Evolutionary conservation across 306 rosid species (phyloP).

Genomic region (Luffa aegyptiaca): DNA sequence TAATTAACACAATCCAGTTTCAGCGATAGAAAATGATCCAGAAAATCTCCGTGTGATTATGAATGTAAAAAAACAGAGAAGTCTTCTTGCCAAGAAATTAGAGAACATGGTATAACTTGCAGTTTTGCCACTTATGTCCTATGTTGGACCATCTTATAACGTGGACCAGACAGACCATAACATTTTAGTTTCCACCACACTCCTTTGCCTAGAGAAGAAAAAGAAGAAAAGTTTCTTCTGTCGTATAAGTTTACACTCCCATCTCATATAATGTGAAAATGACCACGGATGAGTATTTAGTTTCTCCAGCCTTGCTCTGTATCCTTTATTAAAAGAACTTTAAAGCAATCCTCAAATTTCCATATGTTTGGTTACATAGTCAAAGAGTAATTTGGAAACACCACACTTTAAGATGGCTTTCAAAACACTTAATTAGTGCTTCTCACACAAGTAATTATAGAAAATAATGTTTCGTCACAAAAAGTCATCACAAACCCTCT

Average conservation of each 20-base stretch:
- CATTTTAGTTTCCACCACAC: background rate
- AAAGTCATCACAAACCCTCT: background rate
- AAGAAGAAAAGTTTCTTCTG: background rate
- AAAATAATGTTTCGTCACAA: background rate
- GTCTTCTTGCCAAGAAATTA: background rate
- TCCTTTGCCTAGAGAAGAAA: background rate
- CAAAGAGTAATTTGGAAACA: background rate
- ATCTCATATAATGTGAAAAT: background rate
- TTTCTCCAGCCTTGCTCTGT: background rate
- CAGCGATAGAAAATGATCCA: background rate
- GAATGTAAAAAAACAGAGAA: background rate
- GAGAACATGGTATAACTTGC: background rate
- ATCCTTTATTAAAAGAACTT: background rate
- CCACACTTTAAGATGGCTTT: background rate
- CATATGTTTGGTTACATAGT: background rate
- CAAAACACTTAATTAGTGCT: background rate
- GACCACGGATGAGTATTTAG: background rate
- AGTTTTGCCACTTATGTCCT: background rate
- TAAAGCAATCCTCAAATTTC: background rate
- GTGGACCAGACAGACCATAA: background rate
- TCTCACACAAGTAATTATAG: background rate
- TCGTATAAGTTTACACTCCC: background rate
- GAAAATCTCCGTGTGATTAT: background rate
- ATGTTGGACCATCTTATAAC: background rate
- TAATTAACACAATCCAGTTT: background rate